Evolutionary conservation across 805 yeast genomes (phyloP), one percentile per base, ranked within the genome.

Genomic region (Wickerhamiella domercqiae): DNA sequence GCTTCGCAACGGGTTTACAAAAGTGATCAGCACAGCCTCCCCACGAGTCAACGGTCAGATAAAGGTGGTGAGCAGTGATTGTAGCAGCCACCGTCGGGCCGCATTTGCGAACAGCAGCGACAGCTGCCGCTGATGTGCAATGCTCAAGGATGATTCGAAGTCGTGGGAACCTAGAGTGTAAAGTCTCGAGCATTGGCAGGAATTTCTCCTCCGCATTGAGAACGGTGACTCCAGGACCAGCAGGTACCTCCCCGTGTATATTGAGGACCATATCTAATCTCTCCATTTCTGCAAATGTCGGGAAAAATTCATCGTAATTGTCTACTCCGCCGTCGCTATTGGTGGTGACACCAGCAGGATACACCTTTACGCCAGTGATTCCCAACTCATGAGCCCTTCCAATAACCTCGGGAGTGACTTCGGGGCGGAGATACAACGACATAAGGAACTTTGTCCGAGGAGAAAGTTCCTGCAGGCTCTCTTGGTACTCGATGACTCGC

Each of bases 261-360:
- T 90, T 90, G 51, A 90, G 68, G 7, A 90, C 78, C 54, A 90
- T 59, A 36, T 70, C 68, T 44, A 80, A 70, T 45, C 72, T 68
- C 59, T 87, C 78, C 87, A 90, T 77, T 11, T 82, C 94, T 52
- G 78, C 68, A 54, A 90, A 90, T 7, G 90, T 68, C 3, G 95
- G 94, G 56, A 84, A 90, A 51, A 86, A 90, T 4, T 69, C 74
- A 34, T 78, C 70, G 59, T 90, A 90, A 52, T 87, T 94, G 50
- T 84, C 82, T 18, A 90, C 95, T 36, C 98, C 98, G 39, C 57
- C 59, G 3, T 77, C 80, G 7, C 95, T 83, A 62, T 90, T 90
- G 29, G 99, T 90, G n/a, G 99, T 90, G 22, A 90, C 99, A 32
- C 99, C 99, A 2, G 97, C 96, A 30, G 99, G 99, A 57, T 90